Percentiles rank a stretch among this genome's conserved stretches.
These are phyloP conservation scores for carrot (Daucus carota) DNA, from an alignment of 129 eudicot species.

Conservation along the genomic window DH1_v3.0 NC_030385.2:26278001-26278500, in stretches of 20 bases:
- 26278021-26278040: constrained; percentile 61
- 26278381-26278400: constrained; percentile 88
- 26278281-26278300: not conserved
- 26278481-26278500: not conserved
- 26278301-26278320: not conserved
- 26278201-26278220: constrained; percentile 64
- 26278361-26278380: constrained; percentile 71
- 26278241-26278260: constrained; percentile 81
- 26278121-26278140: constrained; percentile 75
- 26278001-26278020: constrained; percentile 81
- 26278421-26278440: constrained; percentile 88
- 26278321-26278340: not conserved
- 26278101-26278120: constrained; percentile 75
- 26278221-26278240: constrained; percentile 71
- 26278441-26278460: constrained; percentile 29
- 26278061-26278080: constrained; percentile 70
- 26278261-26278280: constrained; percentile 85
- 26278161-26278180: constrained; percentile 82
- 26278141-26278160: constrained; percentile 95
- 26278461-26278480: not conserved
- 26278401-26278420: constrained; percentile 84
- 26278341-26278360: constrained; percentile 32
- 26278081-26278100: constrained; percentile 69
- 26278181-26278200: constrained; percentile 90
- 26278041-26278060: constrained; percentile 53